Evolutionary conservation across 1,284 basidiomycete genomes (phyloP), one percentile per base, ranked within the genome.

Genomic region (Cryptococcus jaspeensis): DNA sequence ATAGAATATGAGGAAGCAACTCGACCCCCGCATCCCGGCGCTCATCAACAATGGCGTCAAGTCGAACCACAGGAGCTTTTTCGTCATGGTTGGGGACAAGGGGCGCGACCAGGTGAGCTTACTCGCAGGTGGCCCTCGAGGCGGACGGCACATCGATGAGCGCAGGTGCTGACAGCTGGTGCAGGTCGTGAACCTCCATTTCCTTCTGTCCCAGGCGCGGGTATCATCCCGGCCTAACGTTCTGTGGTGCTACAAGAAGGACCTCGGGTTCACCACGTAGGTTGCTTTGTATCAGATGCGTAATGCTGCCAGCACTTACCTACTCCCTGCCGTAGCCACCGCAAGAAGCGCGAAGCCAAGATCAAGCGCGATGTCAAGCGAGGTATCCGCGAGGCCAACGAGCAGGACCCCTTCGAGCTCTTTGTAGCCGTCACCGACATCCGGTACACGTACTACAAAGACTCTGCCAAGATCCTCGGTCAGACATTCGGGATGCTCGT

Each of bases 351-450:
- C 46, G 93, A 96, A 76, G 88, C 88, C 39, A 96, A 93, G 79
- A 92, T 96, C 69, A 97, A 95, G 78, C 82, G 90, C 57, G 92
- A 97, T 72, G 87, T 95, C 40, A 96, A 97, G 78, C 85, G 92
- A 28, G 94, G 95, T 7, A 85, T 94, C 47, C 84, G 95, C 22
- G 95, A 99, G 70, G 87, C 90, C 23, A 95, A 95, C 71, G 92
- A 98, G 58, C 92, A 95, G 74, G 87, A 92, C 74, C 95, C 96
- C 1, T 99, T 99, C 71, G 96, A 99, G 80, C 90, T 99, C 53
- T 99, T 99, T 71, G 88, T 99, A 23, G 90, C 91, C 3, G 92
- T 98, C n/a, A 99, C 96, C 8, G 95, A 99, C 75, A 98, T 99
- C 58, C 87, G 95, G 61, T 99, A 99, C 81, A 91, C 89, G 46